These are phyloP conservation scores for Aulographum hederae DNA, from an alignment of 2,329 filamentous ascomycete genomes.

Conservation along the genomic window DNA sequence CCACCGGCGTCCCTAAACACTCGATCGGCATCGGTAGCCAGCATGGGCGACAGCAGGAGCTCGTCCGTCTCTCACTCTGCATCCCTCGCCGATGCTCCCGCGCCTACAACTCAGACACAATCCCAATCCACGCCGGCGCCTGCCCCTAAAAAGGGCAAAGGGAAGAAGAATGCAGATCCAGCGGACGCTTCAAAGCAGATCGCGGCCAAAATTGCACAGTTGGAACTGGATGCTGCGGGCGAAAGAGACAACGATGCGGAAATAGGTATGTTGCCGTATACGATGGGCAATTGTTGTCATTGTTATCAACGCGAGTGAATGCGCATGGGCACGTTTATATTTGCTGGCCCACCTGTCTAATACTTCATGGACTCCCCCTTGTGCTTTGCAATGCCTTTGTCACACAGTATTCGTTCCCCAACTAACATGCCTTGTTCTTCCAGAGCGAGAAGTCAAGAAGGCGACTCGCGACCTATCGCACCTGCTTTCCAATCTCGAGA, in stretches of 20 bases:
- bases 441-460: conserved; percentile 85
- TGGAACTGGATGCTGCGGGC: neutral
- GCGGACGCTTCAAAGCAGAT: conserved; percentile 1
- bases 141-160: conserved; percentile 1
- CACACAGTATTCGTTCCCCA: no score
- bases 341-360: neutral
- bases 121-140: neutral
- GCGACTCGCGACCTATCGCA: conserved; percentile 80
- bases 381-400: no score
- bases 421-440: no score
- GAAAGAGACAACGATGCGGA: conserved; percentile 1
- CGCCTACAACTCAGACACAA: neutral
- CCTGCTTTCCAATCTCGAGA: conserved; percentile 73
- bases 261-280: conserved; percentile 1
- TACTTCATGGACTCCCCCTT: neutral
- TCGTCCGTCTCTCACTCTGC: neutral
- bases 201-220: neutral
- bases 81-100: conserved; percentile 2
- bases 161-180: conserved; percentile 1
- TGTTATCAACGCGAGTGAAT: neutral
- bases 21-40: neutral
- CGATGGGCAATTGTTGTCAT: neutral
- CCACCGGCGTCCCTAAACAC: neutral
- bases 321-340: no score
- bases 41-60: neutral